phyloP scores from a whole-genome alignment of 169 alveolate genomes.

The Cryptosporidium bovis region DNA sequence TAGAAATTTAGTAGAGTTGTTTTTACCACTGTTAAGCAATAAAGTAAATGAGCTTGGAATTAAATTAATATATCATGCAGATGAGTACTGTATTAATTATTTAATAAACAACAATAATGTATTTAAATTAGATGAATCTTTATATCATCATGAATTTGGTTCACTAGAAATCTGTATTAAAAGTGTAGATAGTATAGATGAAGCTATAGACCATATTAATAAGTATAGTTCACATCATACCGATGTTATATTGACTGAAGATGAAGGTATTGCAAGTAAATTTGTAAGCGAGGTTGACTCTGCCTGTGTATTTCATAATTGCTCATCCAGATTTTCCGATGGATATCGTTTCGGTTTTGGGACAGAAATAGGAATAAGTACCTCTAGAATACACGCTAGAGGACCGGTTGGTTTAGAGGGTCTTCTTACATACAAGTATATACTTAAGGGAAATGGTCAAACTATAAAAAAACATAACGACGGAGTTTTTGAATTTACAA shows the following conservation, averaged over 20 bases:
- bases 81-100: conserved; percentile 17
- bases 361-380: conserved; percentile 84
- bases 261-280: conserved; percentile 23
- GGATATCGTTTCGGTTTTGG: conserved; percentile 84
- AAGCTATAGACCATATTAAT: conserved; percentile 80
- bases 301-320: conserved; percentile 81
- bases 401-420: conserved; percentile 86
- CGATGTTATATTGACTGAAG: conserved; percentile 79
- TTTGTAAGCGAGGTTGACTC: conserved; percentile 78
- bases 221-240: conserved; percentile 83
- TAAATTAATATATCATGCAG: conserved; percentile 28
- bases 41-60: conserved; percentile 55
- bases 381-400: conserved; percentile 82
- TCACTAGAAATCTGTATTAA: conserved; percentile 75
- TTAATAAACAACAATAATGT: background rate
- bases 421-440: conserved; percentile 78
- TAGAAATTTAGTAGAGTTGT: conserved; percentile 16
- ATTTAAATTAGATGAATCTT: conserved; percentile 41
- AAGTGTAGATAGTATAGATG: conserved; percentile 72
- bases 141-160: conserved; percentile 78
- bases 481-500: conserved; percentile 27
- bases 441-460: conserved; percentile 80
- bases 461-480: conserved; percentile 73
- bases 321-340: conserved; percentile 83
- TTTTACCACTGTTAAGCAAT: conserved; percentile 62